Conservation (phyloP, 208 protist species). For the Trypanosomatidae sp. region DNA sequence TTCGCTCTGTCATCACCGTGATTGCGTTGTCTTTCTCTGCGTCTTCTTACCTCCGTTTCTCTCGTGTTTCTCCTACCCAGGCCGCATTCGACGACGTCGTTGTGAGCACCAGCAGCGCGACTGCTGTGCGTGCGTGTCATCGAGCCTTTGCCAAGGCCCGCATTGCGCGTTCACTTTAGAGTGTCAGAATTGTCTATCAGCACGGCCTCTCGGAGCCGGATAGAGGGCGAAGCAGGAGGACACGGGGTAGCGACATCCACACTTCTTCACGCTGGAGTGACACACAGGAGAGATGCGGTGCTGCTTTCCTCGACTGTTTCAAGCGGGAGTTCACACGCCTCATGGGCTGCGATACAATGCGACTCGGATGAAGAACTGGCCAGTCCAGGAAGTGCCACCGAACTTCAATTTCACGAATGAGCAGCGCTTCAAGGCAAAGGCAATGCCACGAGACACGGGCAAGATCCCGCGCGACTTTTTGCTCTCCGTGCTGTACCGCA, state of each 20-base stretch:
- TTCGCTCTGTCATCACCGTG: not conserved
- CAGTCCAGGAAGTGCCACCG: slow-evolving; percentile 60
- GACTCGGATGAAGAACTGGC: slow-evolving; percentile 83
- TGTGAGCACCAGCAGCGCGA: not conserved
- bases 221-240: not conserved
- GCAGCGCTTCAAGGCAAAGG: slow-evolving; percentile 71
- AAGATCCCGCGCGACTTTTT: slow-evolving; percentile 88
- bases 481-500: slow-evolving; percentile 85
- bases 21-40: not conserved
- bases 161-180: not conserved
- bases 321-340: slow-evolving; percentile 74
- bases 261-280: not conserved
- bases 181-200: not conserved
- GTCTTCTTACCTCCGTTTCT: not conserved
- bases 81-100: not conserved
- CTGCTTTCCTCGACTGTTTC: slow-evolving; percentile 41
- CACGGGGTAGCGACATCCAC: not conserved
- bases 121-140: slow-evolving; percentile 10
- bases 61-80: not conserved
- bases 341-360: slow-evolving; percentile 66
- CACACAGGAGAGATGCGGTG: slow-evolving; percentile 24
- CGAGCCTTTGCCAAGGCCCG: not conserved
- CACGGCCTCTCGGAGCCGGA: not conserved
- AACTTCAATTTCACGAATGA: slow-evolving; percentile 84
- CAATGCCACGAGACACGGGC: slow-evolving; percentile 83